Evolutionary conservation across 1,284 basidiomycete genomes (phyloP).

Genomic region (Pholiota adiposa): DNA sequence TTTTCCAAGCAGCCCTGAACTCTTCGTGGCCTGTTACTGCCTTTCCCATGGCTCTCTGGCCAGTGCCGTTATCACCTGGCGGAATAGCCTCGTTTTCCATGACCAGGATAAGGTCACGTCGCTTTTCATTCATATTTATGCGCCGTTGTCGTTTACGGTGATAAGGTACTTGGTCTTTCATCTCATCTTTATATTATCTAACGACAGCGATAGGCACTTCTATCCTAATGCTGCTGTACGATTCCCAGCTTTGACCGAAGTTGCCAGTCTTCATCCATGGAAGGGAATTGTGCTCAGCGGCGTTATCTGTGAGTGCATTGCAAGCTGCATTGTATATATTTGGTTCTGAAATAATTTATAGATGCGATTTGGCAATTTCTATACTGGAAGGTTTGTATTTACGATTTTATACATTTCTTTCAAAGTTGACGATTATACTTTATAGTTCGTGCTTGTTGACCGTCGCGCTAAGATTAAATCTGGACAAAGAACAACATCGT

Average conservation of each 20-base stretch:
- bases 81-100: constrained; percentile 96
- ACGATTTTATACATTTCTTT: neutral
- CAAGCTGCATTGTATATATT: constrained; percentile 14
- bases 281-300: constrained; percentile 71
- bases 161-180: constrained; percentile 63
- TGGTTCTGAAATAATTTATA: constrained; percentile 34
- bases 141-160: constrained; percentile 85
- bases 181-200: constrained; percentile 10
- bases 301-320: constrained; percentile 64
- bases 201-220: constrained; percentile 63
- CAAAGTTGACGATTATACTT: neutral
- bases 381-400: constrained; percentile 80
- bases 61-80: constrained; percentile 94
- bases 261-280: constrained; percentile 66
- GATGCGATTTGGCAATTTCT: constrained; percentile 87
- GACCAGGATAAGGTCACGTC: constrained; percentile 93
- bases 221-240: constrained; percentile 75
- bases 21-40: constrained; percentile 89
- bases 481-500: constrained; percentile 84
- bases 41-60: constrained; percentile 89
- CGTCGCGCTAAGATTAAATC: constrained; percentile 86
- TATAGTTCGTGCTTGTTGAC: constrained; percentile 82
- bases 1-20: constrained; percentile 69
- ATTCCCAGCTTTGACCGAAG: constrained; percentile 79
- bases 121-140: constrained; percentile 89